Evolutionary conservation across 768 basidiomycete species (phyloP), one percentile per base, ranked within the genome.

Genomic region (Tremella yokohamensis): DNA sequence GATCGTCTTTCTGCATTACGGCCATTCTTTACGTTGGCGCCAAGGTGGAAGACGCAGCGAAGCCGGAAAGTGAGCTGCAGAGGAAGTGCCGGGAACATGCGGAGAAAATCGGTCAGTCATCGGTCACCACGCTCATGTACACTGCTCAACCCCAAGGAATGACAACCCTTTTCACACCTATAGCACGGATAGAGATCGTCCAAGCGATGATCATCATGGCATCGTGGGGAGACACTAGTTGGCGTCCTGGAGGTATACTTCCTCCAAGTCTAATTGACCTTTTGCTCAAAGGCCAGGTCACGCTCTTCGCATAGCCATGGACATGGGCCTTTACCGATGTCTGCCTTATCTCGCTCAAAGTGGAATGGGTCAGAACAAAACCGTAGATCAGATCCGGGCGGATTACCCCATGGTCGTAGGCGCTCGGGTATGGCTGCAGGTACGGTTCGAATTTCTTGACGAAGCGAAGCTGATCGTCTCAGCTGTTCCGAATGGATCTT

Each of bases 181-280:
- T 72, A 2, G 59, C 68, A 3, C 38, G 61, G n/a, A 62, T 72
- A 18, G 70, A 72, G 48, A 62, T 68, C 16, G 63, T 72, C 3
- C 70, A 72, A 47, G 68, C 63, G 4, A 50, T 69, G 49, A 61
- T 72, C 45, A 52, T 72, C 7, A 65, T 72, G 26, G 61, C 65
- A 0, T 61, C 64, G 19, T 72, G 70, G 70, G 70, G 68, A 42
- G 70, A 72, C 19, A 69, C 65, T 2, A 59, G 49, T 38, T 72
- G 66, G 60, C 54, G 70, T 52, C 68, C 70, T 19, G 68, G 63
- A n/a, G 70, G 68, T 66, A 26, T 39, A 60, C n/a, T n/a, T n/a
- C n/a, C n/a, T n/a, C n/a, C n/a, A n/a, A n/a, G n/a, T n/a, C 52
- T 29, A n/a, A n/a, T n/a, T n/a, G n/a, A 1, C 2, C 3, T 1